Evolutionary conservation across 2,329 filamentous ascomycete species (phyloP).

Genomic region (Colletotrichum sp.): DNA sequence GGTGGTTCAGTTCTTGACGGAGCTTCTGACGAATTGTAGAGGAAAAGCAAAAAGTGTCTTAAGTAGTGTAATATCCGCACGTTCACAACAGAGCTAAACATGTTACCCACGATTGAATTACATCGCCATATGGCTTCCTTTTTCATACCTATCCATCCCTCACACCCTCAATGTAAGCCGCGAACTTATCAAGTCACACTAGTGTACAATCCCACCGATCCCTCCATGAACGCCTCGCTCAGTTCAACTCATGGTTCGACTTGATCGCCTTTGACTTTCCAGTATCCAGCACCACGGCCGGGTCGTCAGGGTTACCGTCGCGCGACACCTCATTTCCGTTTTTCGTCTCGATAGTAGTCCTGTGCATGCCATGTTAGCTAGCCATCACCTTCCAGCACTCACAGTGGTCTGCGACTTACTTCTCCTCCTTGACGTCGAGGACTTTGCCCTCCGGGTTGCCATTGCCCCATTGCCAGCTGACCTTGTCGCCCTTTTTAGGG

Average conservation of each 20-base stretch:
- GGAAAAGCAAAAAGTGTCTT: not conserved
- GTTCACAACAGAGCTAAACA: not conserved
- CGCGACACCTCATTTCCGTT: conserved; percentile 44
- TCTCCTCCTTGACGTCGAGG: conserved; percentile 46
- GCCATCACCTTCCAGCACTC: not conserved
- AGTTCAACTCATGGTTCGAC: conserved; percentile 42
- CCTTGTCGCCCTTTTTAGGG: conserved; percentile 44
- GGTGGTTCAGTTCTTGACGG: not conserved
- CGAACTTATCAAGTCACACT: not conserved
- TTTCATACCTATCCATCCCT: not conserved
- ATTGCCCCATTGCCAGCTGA: conserved; percentile 52
- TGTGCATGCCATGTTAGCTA: conserved; percentile 10
- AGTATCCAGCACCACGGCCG: conserved; percentile 43
- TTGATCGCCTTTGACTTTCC: conserved; percentile 48
- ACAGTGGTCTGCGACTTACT: conserved; percentile 31
- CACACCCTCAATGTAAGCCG: not conserved
- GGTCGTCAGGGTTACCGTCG: conserved; percentile 44
- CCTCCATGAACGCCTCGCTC: not conserved
- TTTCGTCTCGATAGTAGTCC: conserved; percentile 45
- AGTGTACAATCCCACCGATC: not conserved
- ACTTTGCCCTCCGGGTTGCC: conserved; percentile 49
- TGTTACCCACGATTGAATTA: not conserved
- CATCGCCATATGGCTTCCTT: no score
- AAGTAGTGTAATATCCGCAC: not conserved
- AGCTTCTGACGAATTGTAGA: conserved; percentile 7